A percentile compares a stretch with the other conserved stretches of the same genome.
Conservation (phyloP, 176 grass and related monocot species). For the Oryza glumipatula region DNA sequence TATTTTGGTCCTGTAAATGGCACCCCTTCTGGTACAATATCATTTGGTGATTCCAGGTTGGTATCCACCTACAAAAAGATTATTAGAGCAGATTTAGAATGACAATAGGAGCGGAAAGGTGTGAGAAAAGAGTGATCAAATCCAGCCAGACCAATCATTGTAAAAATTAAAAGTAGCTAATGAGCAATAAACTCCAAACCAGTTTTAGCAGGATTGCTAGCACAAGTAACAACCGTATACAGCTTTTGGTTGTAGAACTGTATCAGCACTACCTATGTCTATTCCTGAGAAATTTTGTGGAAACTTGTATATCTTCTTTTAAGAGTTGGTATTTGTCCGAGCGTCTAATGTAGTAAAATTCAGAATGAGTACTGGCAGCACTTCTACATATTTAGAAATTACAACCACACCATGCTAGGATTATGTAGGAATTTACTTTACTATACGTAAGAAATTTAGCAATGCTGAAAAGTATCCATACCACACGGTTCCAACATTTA, state of each 20-base stretch:
- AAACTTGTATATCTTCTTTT: neutral
- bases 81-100: slow-evolving; percentile 18
- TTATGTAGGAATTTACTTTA: neutral
- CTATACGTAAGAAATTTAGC: neutral
- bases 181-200: slow-evolving; percentile 2
- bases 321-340: slow-evolving; percentile 1
- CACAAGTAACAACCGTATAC: neutral
- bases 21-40: slow-evolving; percentile 68
- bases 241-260: neutral
- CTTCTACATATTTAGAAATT: neutral
- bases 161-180: neutral
- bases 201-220: slow-evolving; percentile 1
- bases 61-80: slow-evolving; percentile 69
- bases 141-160: neutral
- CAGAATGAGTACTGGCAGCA: neutral
- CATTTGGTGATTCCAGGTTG: slow-evolving; percentile 82
- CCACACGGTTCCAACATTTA: slow-evolving; percentile 82
- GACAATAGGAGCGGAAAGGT: neutral
- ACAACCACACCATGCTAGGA: neutral
- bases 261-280: neutral
- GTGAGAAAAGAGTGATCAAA: neutral
- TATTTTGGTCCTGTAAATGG: slow-evolving; percentile 51
- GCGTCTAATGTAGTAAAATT: neutral
- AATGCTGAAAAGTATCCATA: slow-evolving; percentile 49
- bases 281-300: neutral